Evolutionary conservation across 192 early-diverging fungal genomes (phyloP), one percentile per base, ranked within the genome.

Genomic region (Podila epicladia): DNA sequence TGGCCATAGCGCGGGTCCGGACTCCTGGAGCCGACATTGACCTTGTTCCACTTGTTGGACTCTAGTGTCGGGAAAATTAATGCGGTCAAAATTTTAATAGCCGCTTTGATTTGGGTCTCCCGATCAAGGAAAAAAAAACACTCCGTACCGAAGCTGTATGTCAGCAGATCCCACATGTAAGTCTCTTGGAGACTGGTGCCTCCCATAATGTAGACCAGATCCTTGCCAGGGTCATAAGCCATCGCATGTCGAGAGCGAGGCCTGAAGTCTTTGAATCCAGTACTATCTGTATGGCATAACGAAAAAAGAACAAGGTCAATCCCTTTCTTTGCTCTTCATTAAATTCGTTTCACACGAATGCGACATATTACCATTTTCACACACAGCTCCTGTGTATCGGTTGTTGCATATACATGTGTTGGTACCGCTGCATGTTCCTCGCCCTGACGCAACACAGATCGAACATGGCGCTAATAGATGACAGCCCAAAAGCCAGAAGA

Each of bases 161-260:
- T 69, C 29, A 80, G 53, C 9, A 69, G 4, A 22, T 73, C 70
- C 53, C 53, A 55, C 53, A 55, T 55, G 13, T 8, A 69, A 5
- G 20, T 24, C 24, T 2, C 41, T 20, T 55, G 37, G 6, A 69
- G 38, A 37, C 50, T 83, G 4, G 63, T 75, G 50, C 82, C 82
- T 51, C 82, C 82, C 13, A 59, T 76, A 28, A 83, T 72, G 60
- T 73, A 72, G 48, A 77, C 74, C 58, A 77, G 55, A 13, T 83
- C 82, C 49, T 73, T 75, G 17, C 1, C 33, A 22, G 69, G 20
- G 31, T 83, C 74, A 35, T 83, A 83, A 15, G 82, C 82, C 70
- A 76, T 76, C 1, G 73, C 57, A 24, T 83, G 82, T 28, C 73
- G 74, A 8, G 74, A 76, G 1, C 82, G 57, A 45, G 82, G 74